Evolutionary conservation across 148 eudicot genomes (phyloP).

Genomic region (Fallopia convolvulus): DNA sequence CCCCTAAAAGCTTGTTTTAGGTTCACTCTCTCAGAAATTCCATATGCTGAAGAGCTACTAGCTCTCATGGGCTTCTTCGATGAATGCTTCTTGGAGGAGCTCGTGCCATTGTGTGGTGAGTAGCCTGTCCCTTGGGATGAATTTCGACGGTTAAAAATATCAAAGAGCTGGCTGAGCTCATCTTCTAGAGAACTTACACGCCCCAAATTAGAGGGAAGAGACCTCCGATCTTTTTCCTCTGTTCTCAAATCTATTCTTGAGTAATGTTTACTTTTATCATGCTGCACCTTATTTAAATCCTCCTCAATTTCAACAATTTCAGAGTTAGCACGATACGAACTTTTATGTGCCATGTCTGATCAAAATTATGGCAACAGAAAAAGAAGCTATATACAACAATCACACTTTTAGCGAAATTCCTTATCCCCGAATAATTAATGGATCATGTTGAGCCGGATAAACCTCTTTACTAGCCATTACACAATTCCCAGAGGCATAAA

Average conservation of each 20-base stretch:
- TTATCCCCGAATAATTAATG: constrained; percentile 15
- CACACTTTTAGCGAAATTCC: constrained; percentile 11
- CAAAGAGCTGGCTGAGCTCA: constrained; percentile 92
- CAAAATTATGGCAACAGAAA: constrained; percentile 6
- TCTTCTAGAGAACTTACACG: constrained; percentile 54
- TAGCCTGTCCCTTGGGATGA: constrained; percentile 41
- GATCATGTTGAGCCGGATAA: constrained; percentile 3
- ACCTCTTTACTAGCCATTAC: constrained; percentile 1
- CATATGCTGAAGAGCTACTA: constrained; percentile 50
- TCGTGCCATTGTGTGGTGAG: constrained; percentile 25
- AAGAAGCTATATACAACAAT: background rate
- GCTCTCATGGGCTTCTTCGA: constrained; percentile 57
- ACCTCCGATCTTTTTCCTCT: constrained; percentile 35
- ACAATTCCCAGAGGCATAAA: background rate
- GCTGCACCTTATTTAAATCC: constrained; percentile 25
- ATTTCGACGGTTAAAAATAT: constrained; percentile 54
- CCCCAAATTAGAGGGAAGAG: constrained; percentile 42
- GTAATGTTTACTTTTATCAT: constrained; percentile 22
- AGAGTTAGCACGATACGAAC: constrained; percentile 41
- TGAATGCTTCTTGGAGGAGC: constrained; percentile 38
- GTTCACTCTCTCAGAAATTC: constrained; percentile 77
- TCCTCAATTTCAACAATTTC: constrained; percentile 76
- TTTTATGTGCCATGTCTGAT: constrained; percentile 31
- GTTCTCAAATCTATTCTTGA: constrained; percentile 22
- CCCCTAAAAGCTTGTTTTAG: constrained; percentile 93